Evolutionary conservation across 106 monocot species (phyloP), one percentile per base, ranked within the genome.

Genomic region (Dendrobium nobile): DNA sequence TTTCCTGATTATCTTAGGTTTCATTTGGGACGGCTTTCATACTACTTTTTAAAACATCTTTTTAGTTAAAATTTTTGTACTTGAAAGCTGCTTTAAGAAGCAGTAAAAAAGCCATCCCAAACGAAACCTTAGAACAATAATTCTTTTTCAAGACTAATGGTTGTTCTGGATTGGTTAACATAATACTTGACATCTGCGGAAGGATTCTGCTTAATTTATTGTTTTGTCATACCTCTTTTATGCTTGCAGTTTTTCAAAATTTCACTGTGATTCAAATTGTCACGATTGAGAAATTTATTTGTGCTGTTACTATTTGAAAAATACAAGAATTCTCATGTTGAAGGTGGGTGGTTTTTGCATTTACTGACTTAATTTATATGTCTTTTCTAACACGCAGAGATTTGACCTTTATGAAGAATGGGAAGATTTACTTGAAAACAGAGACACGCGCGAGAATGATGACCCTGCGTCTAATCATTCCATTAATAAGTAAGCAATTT

Each of bases 341-440:
- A 51, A 70, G 33, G 27, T 70, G 1, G 0, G 37, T 70, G 70
- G 33, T 70, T 31, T 70, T 33, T 15, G 1, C 13, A 70, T 31
- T 37, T 68, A 31, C 13, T 28, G 24, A 27, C 28, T 13, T 70
- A 37, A 70, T 65, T 22, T 65, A 9, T n/a, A 24, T 43, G 9
- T 19, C 74, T 43, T 74, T 74, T 41, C 74, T 51, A 74, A 74
- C 15, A n/a, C 20, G n/a, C 74, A 74, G 74, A 74, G 74, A 15
- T 20, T 74, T 43, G 74, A 74, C 2, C 3, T 74, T 74, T 74
- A 43, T 42, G 74, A 74, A n/a, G 41, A 15, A 42, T 20, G 43
- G 74, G 74, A 74, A 11, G 74, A 74, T 74, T 4, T 20, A 16
- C 42, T 43, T 42, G 74, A 74, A 74, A 43, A 74, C 42, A 20